phyloP scores from a whole-genome alignment of 352 stramenopile species.

The Phytophthora litchii region DNA sequence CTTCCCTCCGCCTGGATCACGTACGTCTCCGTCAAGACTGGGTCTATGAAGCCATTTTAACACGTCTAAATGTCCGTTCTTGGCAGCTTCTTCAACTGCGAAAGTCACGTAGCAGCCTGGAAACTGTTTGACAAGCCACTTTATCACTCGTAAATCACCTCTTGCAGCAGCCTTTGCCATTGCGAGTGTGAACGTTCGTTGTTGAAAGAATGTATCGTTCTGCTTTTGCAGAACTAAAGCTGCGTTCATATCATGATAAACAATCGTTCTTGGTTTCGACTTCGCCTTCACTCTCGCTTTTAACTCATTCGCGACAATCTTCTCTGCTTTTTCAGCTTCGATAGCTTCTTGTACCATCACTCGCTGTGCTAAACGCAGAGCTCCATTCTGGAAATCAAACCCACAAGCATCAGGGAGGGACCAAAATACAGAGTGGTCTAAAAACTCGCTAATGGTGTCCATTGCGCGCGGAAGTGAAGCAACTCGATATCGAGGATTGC shows the following conservation, averaged over 20 bases:
- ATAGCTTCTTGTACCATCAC: constrained; percentile 26
- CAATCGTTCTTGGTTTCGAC: constrained; percentile 11
- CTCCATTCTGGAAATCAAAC: constrained; percentile 25
- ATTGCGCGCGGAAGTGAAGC: constrained; percentile 31
- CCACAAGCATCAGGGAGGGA: constrained; percentile 34
- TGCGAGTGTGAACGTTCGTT: constrained; percentile 34
- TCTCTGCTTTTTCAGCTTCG: constrained; percentile 21
- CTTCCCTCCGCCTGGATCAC: constrained; percentile 7
- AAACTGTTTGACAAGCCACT: constrained; percentile 35
- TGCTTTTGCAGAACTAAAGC: constrained; percentile 12
- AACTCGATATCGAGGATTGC: constrained; percentile 27
- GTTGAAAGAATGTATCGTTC: constrained; percentile 32
- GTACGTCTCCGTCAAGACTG: constrained; percentile 14
- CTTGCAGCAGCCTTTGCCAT: constrained; percentile 36
- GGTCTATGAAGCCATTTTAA: constrained; percentile 39
- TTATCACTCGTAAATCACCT: constrained; percentile 36
- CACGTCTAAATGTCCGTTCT: constrained; percentile 38
- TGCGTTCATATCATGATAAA: constrained; percentile 17
- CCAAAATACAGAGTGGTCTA: constrained; percentile 39
- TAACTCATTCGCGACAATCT: constrained; percentile 16
- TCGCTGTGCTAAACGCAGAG: constrained; percentile 30
- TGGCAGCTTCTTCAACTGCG: constrained; percentile 38
- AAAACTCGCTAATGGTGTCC: constrained; percentile 40
- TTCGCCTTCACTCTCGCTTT: constrained; percentile 13
- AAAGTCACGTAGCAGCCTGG: constrained; percentile 37